Evolutionary conservation across 108 stramenopile genomes (phyloP), one percentile per base, ranked within the genome.

Genomic region (Nannochloropsis gaditana): DNA sequence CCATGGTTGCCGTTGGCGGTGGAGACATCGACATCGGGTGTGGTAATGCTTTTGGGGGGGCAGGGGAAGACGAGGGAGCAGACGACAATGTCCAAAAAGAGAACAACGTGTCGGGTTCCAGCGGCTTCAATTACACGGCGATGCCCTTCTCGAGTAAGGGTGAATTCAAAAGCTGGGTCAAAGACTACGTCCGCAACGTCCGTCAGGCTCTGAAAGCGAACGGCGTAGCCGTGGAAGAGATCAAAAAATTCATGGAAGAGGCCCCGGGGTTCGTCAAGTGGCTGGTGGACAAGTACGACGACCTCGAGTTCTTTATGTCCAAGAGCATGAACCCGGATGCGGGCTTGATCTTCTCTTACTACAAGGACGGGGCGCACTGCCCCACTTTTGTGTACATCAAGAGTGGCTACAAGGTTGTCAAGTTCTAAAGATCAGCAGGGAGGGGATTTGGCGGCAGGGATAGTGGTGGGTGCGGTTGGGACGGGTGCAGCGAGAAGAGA

Each of bases 301-400:
- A 92, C 87, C 84, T 92, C 84, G 88, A 91, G 86, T 92, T 91
- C 43, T 92, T 83, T 83, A 90, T 90, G 82, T 45, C 84, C 17
- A 50, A 86, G 45, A 84, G 90, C 15, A 90, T 92, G 89, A 90
- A 91, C 82, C 90, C 92, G 42, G 91, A 92, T 21, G 92, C 91
- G 43, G 86, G 87, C 43, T 91, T 92, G 92, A 90, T 90, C n/a
- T 92, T 92, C 80, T 88, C 89, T n/a, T 92, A 91, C 79, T 92
- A 92, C 91, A 91, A 91, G 87, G 90, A 90, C 3, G 90, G 90
- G 10, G 92, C 88, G 43, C 83, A 89, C 50, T 87, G 79, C 89
- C 92, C 92, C 43, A 91, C 83, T 3, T 92, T 92, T 44, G 84
- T 90, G n/a, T 92, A 87, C 87, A 92, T 92, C 87, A 90, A 85